Base-by-base conservation (phyloP, 225 moss, liverwort and hornwort genomes). In the Physcomitrium patens region DNA sequence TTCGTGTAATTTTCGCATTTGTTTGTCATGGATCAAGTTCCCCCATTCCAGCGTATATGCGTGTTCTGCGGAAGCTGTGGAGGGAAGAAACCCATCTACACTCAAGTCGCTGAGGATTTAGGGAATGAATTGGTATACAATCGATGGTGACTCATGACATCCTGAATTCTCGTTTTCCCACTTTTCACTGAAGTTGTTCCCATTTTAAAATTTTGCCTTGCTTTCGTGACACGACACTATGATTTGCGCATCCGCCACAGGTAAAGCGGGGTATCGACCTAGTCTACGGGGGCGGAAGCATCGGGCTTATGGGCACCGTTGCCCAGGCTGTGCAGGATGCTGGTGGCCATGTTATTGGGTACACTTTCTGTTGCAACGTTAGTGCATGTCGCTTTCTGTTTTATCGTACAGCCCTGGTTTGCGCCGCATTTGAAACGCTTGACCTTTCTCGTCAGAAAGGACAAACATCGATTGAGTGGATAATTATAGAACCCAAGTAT, bases 221-320 rank as follows among this genome's bases (percentile, higher is more conserved):
- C 1, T 56, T 24, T 41, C 63, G 48, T 10, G 9, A 7, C 14
- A 11, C 4, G 14, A 22, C 0, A 50, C 31, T 37, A 4, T 19
- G 53, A 13, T 56, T n/a, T 63, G 7, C 22, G 7, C 51, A 49
- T 12, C 65, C 60, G 19, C 26, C 0, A 10, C 44, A 83, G 84
- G 86, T 81, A 56, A 84, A 57, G 70, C 79, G 84, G 27, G 73
- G 76, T 43, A 84, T 87, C 44, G 73, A 81, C 74, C 81, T 87
- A 7, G 87, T 87, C 47, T 87, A 87, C 60, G 87, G 84, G 31
- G 87, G 87, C 60, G 87, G 87, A 15, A 87, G 84, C 63, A 87
- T 87, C 27, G 87, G 87, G 8, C 42, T 87, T 13, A 87, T 87
- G 87, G 87, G 87, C 9, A 63, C 73, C n/a, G 76, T 81, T 11